Conservation (phyloP, 768 basidiomycete genomes). For the Russula foetens region DNA sequence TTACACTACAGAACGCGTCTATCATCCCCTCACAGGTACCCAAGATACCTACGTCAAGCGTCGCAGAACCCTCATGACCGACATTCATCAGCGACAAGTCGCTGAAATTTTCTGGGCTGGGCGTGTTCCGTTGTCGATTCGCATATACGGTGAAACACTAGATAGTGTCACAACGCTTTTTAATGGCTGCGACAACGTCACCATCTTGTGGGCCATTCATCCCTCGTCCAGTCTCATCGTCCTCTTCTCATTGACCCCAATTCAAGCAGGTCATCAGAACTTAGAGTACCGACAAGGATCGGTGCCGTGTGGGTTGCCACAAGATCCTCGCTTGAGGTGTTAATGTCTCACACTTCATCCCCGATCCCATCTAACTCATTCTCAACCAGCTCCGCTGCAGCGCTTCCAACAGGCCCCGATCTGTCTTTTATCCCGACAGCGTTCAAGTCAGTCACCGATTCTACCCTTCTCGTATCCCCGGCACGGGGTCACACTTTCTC, state of each 20-base stretch:
- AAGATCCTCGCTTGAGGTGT: slow-evolving; percentile 9
- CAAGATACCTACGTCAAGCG: slow-evolving; percentile 10
- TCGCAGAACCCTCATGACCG: slow-evolving; percentile 10
- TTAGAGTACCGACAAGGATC: slow-evolving; percentile 15
- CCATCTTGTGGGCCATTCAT: slow-evolving; percentile 3
- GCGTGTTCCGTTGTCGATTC: slow-evolving; percentile 13
- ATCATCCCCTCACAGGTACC: background rate
- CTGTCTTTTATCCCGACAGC: slow-evolving; percentile 14
- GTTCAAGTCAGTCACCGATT: slow-evolving; percentile 3
- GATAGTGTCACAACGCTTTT: slow-evolving; percentile 6
- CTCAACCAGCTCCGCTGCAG: slow-evolving; percentile 6
- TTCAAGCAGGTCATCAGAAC: background rate
- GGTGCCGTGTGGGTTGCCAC: slow-evolving; percentile 16
- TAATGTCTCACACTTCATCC: background rate
- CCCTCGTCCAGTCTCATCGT: background rate
- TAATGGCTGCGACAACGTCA: slow-evolving; percentile 12
- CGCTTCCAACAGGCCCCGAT: background rate
- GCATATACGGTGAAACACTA: slow-evolving; percentile 9
- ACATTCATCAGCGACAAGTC: slow-evolving; percentile 2
- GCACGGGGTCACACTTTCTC: slow-evolving; percentile 9
- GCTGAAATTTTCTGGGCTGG: slow-evolving; percentile 18
- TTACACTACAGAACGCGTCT: background rate
- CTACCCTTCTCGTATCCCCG: slow-evolving; percentile 1
- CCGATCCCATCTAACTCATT: background rate
- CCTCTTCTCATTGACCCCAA: background rate